Evolutionary conservation across 306 rosid genomes (phyloP), one percentile per base, ranked within the genome.

Genomic region (Acacia melanoxylon): DNA sequence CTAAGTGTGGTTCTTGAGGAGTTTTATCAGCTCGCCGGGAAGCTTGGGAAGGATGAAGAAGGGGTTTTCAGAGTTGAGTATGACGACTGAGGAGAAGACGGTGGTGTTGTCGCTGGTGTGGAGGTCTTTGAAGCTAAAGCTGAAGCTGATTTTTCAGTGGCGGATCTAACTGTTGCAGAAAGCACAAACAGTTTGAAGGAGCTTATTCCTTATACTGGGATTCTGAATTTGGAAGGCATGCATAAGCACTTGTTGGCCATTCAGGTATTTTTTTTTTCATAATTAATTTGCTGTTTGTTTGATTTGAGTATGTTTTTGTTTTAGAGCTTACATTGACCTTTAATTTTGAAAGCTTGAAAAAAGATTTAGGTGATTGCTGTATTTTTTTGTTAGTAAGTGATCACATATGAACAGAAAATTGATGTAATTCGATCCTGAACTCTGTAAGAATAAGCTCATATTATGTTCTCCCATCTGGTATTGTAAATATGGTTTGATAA

Each of bases 201-300:
- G 52, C 78, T 95, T 4, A 77, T 91, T 42, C 99, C 99, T 4
- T 93, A 85, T 45, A 85, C 63, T 75, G 97, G 86, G 31, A 51
- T 95, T 79, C 75, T 91, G 80, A 95, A 95, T 82, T 87, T 95
- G 91, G 98, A 95, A 74, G 99, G 98, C 49, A 80, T 88, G 79
- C 95, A 88, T 4, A 86, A 93, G 78, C 97, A 98, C 7, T 80
- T 95, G 86, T 68, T 95, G 19, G 90, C 91, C 8, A 45, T 95
- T 63, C 99, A 95, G 99, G 99, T 95, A 87, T 15, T 15, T 29
- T 61, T n/a, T n/a, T n/a, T n/a, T 27, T 25, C 12, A 25, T 40
- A 1, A 10, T 41, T 17, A 68, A 68, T 35, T 68, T 37, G 0
- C 24, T 63, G 42, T n/a, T n/a, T 63, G 11, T 63, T 63, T 29